Conservation (phyloP, 2,329 filamentous ascomycete species). For the Fusarium humuli region DNA sequence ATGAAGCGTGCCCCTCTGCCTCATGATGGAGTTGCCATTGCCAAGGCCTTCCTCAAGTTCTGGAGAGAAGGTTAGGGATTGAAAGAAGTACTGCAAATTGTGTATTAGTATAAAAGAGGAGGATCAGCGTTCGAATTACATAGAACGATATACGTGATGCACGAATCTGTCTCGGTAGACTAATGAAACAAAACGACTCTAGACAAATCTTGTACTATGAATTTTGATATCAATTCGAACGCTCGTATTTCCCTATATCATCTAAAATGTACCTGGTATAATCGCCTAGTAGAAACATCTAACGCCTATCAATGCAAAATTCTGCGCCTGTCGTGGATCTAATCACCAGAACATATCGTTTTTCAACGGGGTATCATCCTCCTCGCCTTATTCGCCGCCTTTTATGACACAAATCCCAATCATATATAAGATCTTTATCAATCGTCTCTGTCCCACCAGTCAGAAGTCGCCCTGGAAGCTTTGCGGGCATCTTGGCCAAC, state of each 20-base stretch:
- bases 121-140: conserved; percentile 11
- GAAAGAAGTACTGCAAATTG: background rate
- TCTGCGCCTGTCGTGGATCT: conserved; percentile 2
- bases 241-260: background rate
- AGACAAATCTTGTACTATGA: background rate
- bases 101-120: conserved; percentile 1
- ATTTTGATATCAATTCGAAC: background rate
- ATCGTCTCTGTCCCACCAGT: conserved; percentile 50
- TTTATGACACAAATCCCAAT: too few relatives aligned
- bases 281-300: conserved; percentile 5
- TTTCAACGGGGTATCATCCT: conserved; percentile 38
- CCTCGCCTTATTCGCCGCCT: background rate
- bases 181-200: conserved; percentile 15
- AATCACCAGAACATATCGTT: conserved; percentile 11
- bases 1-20: conserved; percentile 72
- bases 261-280: background rate
- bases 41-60: conserved; percentile 80
- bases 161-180: conserved; percentile 13
- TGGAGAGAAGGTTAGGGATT: conserved; percentile 64
- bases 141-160: conserved; percentile 8
- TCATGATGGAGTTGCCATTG: conserved; percentile 85
- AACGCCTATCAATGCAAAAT: conserved; percentile 36
- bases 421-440: background rate
- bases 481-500: conserved; percentile 2
- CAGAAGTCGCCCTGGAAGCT: conserved; percentile 26